phyloP scores from a whole-genome alignment of 257 asterid genomes.

The Nicotiana noctiflora region DNA sequence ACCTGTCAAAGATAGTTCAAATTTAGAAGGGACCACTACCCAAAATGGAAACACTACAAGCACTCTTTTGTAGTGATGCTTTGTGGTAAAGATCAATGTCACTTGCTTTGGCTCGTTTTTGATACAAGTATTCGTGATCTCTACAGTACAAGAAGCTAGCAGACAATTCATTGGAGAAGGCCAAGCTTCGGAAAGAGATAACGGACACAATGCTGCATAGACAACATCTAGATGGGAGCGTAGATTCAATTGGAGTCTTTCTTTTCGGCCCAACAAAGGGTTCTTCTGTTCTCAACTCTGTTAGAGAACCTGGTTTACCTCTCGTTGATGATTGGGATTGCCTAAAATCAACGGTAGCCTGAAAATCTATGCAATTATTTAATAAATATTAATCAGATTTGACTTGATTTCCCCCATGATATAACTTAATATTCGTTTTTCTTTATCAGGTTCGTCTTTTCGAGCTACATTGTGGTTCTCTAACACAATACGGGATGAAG shows the following conservation, averaged over 20 bases:
- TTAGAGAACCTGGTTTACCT: slow-evolving; percentile 45
- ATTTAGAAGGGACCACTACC: not conserved
- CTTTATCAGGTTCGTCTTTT: slow-evolving; percentile 51
- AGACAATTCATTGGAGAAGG: slow-evolving; percentile 30
- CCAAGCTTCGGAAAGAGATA: slow-evolving; percentile 39
- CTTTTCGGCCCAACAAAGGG: slow-evolving; percentile 61
- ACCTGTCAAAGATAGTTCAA: no score
- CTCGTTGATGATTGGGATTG: slow-evolving; percentile 88
- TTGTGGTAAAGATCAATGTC: not conserved
- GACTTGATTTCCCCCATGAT: not conserved
- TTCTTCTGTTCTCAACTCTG: slow-evolving; percentile 30
- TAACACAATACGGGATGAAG: slow-evolving; percentile 85
- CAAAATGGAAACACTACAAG: not conserved
- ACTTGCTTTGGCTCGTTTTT: not conserved
- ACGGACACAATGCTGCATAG: slow-evolving; percentile 46
- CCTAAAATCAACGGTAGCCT: slow-evolving; percentile 61
- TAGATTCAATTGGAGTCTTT: slow-evolving; percentile 41
- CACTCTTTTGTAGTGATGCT: not conserved
- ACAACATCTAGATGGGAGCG: slow-evolving; percentile 53
- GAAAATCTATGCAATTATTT: not conserved
- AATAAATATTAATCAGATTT: not conserved
- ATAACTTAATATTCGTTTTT: not conserved
- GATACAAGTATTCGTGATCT: not conserved
- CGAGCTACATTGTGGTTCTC: slow-evolving; percentile 62
- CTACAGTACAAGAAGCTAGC: slow-evolving; percentile 43